Percentiles rank a stretch among this genome's conserved stretches.
Evolutionary conservation across 768 basidiomycete genomes (phyloP).

Genomic region (Pisolithus microcarpus): DNA sequence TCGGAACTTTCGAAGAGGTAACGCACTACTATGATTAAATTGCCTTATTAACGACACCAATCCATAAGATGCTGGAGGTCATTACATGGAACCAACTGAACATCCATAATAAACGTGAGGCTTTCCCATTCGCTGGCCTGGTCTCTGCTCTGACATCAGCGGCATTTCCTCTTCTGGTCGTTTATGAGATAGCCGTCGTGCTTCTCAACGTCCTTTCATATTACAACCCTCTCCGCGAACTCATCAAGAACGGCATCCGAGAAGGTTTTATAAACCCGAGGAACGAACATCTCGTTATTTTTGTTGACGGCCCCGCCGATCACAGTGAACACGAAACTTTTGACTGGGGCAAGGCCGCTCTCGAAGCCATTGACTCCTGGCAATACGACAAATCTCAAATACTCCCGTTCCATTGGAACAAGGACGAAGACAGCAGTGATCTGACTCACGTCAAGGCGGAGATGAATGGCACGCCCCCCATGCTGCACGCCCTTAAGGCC

Average conservation of each 20-base stretch:
- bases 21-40: conserved; percentile 17
- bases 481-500: conserved; percentile 18
- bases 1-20: conserved; percentile 91
- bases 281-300: conserved; percentile 57
- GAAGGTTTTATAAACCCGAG: conserved; percentile 67
- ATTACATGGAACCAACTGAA: conserved; percentile 92
- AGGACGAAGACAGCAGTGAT: conserved; percentile 29
- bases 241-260: conserved; percentile 59
- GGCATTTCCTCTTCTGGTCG: conserved; percentile 1
- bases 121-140: conserved; percentile 2
- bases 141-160: background rate
- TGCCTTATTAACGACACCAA: conserved; percentile 2
- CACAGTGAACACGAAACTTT: conserved; percentile 47
- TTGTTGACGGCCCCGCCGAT: conserved; percentile 67
- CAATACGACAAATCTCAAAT: conserved; percentile 24
- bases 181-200: conserved; percentile 54
- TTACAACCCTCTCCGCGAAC: conserved; percentile 73
- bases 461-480: conserved; percentile 12
- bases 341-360: conserved; percentile 72
- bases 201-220: conserved; percentile 81
- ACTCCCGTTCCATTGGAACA: conserved; percentile 46
- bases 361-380: conserved; percentile 63
- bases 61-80: conserved; percentile 71
- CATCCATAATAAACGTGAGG: conserved; percentile 75
- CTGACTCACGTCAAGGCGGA: conserved; percentile 12